Conservation (phyloP, 2,329 filamentous ascomycete species). For the Furcasterigmium furcatum region DNA sequence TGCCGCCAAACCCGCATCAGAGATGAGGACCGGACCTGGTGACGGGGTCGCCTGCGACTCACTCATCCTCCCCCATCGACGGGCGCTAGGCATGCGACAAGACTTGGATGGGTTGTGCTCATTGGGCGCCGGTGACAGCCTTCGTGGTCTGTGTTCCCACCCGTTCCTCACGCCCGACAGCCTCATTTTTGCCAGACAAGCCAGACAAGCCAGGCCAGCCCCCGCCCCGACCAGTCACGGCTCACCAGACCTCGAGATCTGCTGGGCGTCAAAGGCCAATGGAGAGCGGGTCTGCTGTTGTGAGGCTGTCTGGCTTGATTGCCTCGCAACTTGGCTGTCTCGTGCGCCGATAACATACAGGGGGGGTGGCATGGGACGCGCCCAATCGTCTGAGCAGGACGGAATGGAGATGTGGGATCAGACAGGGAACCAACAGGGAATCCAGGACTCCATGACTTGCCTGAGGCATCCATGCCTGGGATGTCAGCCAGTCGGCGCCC, state of each 20-base stretch:
- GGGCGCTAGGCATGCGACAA: not conserved
- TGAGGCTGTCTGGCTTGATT: too few species aligned
- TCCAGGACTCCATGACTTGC: too few species aligned
- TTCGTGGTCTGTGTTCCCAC: not conserved
- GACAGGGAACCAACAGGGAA: too few species aligned
- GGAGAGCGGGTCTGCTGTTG: not conserved
- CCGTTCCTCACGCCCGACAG: not conserved
- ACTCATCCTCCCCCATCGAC: not conserved
- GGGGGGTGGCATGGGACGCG: too few species aligned
- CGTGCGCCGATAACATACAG: not conserved
- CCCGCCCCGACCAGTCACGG: not conserved
- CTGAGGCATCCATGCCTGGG: conserved; percentile 11
- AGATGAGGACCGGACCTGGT: not conserved
- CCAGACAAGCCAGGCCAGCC: not conserved
- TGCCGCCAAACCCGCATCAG: not conserved
- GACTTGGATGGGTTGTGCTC: not conserved
- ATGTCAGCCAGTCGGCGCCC: not conserved
- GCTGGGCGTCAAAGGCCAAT: not conserved
- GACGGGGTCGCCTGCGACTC: not conserved
- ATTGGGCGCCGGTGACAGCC: not conserved
- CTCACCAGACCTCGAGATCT: not conserved
- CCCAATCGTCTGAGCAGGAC: not conserved
- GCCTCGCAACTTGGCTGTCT: too few species aligned
- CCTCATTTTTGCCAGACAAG: not conserved
- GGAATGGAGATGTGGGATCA: too few species aligned